Evolutionary conservation across 257 asterid genomes (phyloP), one percentile per base, ranked within the genome.

Genomic region (Catharanthus roseus): DNA sequence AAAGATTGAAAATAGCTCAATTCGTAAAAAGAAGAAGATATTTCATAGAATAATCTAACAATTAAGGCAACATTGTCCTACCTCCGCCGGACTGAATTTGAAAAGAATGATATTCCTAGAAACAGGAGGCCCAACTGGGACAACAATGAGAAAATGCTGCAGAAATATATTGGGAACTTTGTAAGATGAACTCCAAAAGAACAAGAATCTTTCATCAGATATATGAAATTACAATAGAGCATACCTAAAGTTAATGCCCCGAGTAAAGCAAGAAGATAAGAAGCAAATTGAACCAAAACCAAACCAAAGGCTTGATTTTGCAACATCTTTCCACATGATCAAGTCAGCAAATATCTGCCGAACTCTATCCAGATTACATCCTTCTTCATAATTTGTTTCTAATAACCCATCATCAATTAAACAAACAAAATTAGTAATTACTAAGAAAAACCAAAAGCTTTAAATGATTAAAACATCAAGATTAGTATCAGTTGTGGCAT

Each of bases 221-320:
- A 16, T 3, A 11, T 21, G 54, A 62, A 18, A 44, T 0, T n/a
- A 70, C 60, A 66, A 31, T 24, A 15, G 42, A 51, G 57, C 82
- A 64, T 77, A 95, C 99, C 97, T 95, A 70, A 88, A 86, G 66
- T 72, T 79, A 57, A 89, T 79, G 11, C 95, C 93, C 71, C 49
- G 80, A 2, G 96, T 73, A 75, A 89, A 95, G 75, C 91, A 88
- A 73, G 97, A 91, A 71, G 96, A 95, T 74, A 89, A 75, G 75
- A 89, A 89, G 78, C 91, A 89, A 53, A 91, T 82, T 18, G 93
- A 83, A 6, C 99, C 97, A 34, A 95, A 83, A 36, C 99, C 99
- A 60, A 95, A 95, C 99, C 97, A 95, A 71, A 91, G 96, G 86
- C 97, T 95, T 54, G 99, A 91, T 74, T 86, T 95, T 1, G 97